Base-by-base conservation (phyloP, 169 alveolate genomes). In the Babesia bovis region DNA sequence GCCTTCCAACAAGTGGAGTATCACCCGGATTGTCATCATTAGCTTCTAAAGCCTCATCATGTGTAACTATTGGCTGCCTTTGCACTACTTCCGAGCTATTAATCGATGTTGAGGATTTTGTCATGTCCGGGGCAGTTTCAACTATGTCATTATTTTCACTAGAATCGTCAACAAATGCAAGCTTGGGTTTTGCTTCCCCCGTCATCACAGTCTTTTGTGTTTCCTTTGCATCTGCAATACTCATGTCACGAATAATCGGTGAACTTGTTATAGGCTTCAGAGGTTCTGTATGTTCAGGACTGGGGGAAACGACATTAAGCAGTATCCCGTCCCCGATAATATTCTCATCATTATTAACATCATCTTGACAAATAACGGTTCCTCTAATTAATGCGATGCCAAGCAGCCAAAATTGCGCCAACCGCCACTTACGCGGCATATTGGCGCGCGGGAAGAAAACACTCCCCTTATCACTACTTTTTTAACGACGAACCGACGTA, bases 381-480 rank as follows among this genome's bases (percentile, higher is more conserved):
- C 45, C 19, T 13, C 7, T 23, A 26, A 10, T 4, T 17, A 38
- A 7, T n/a, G 70, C 40, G 33, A 38, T 19, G 1, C 36, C 32
- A 12, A 60, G 10, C 53, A 60, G 57, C 56, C 38, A 23, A 23
- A 23, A 41, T 28, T 38, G 36, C 57, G 6, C 10, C 70, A 40
- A 41, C 23, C 70, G 70, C 35, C 58, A n/a, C 33, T n/a, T 13
- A 35, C 41, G 55, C 70, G 70, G 17, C 70, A 60, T 60, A 17
- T 60, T 38, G 38, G 38, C 70, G 57, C 56, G 57, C 57, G 53
- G 70, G 70, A 60, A 38, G 13, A 1, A 4, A 10, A 7, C 52
- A 1, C 25, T 26, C 68, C 45, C 68, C 53, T 44, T 51, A 32
- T n/a, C 49, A 10, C 49, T 15, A 12, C 49, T 40, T 12, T 10